Percentiles rank a stretch among this genome's conserved stretches.
Evolutionary conservation across 805 yeast species (phyloP).

Genomic region (Spathaspora arborariae): DNA sequence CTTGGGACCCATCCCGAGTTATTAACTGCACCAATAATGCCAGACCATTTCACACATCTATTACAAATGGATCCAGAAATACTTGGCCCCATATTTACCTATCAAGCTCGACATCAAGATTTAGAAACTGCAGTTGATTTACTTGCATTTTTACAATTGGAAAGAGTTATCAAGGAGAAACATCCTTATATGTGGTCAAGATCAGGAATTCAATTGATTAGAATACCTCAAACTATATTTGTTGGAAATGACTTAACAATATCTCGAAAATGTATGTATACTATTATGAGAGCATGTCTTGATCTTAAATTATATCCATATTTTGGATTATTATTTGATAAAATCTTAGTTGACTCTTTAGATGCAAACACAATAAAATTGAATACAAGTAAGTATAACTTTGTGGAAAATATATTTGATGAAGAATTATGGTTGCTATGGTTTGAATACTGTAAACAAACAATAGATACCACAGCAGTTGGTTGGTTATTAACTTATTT

Average conservation of each 20-base stretch:
- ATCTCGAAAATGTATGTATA: conserved; percentile 17
- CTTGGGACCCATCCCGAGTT: conserved; percentile 15
- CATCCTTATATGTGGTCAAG: background rate
- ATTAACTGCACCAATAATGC: conserved; percentile 8
- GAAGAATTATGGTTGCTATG: background rate
- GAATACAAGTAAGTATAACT: conserved; percentile 2
- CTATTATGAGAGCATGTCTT: conserved; percentile 27
- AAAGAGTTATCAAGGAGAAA: conserved; percentile 21
- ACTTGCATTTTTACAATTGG: conserved; percentile 23
- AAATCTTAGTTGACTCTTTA: conserved; percentile 24
- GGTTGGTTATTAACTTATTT: background rate
- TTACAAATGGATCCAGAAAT: conserved; percentile 29
- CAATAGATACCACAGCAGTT: background rate
- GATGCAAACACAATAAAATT: conserved; percentile 8
- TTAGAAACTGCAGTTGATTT: conserved; percentile 18
- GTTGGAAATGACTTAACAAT: conserved; percentile 12
- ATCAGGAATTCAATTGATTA: background rate
- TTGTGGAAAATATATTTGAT: conserved; percentile 11
- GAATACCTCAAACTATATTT: background rate
- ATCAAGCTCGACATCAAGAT: conserved; percentile 20
- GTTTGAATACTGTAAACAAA: background rate
- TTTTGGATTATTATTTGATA: conserved; percentile 31
- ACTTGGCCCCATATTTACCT: conserved; percentile 22
- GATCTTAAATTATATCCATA: conserved; percentile 21
- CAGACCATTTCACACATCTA: conserved; percentile 19